phyloP scores from a whole-genome alignment of 306 rosid genomes.

The Nissolia schottii region DNA sequence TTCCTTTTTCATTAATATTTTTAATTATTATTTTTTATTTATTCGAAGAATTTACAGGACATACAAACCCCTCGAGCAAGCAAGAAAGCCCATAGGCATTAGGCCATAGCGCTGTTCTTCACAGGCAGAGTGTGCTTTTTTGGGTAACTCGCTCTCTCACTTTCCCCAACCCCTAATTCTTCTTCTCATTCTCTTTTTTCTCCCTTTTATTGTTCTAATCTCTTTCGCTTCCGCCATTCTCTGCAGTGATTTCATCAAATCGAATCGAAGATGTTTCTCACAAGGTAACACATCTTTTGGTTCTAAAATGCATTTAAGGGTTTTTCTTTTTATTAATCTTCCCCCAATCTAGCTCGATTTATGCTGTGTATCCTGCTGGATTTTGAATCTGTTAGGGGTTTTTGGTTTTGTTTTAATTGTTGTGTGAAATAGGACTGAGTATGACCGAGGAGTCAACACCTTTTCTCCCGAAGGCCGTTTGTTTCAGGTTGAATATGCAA shows the following conservation, averaged over 20 bases:
- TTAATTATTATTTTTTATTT: not conserved
- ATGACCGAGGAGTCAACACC: conserved; percentile 97
- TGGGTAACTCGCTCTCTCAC: not conserved
- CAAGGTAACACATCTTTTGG: conserved; percentile 47
- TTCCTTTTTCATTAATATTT: no score
- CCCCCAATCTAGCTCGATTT: not conserved
- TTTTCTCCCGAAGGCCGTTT: conserved; percentile 96
- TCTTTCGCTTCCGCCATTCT: not conserved
- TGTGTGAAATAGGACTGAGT: conserved; percentile 68
- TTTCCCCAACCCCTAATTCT: not conserved
- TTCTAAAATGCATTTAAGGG: not conserved
- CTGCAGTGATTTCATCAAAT: conserved; percentile 17
- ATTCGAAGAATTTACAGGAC: not conserved
- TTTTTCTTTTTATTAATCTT: not conserved
- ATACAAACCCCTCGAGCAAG: conserved; percentile 9
- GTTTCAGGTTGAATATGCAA: conserved; percentile 99
- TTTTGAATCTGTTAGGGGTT: not conserved
- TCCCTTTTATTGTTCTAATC: not conserved
- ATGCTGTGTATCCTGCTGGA: not conserved
- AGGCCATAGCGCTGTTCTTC: not conserved
- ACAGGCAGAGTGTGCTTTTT: not conserved
- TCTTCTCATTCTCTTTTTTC: not conserved
- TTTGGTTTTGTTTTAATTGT: conserved; percentile 2
- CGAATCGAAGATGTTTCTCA: conserved; percentile 67
- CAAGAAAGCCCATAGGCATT: not conserved